Evolutionary conservation across 1,284 basidiomycete species (phyloP).

Genomic region (Rhodotorula mucilaginosa): DNA sequence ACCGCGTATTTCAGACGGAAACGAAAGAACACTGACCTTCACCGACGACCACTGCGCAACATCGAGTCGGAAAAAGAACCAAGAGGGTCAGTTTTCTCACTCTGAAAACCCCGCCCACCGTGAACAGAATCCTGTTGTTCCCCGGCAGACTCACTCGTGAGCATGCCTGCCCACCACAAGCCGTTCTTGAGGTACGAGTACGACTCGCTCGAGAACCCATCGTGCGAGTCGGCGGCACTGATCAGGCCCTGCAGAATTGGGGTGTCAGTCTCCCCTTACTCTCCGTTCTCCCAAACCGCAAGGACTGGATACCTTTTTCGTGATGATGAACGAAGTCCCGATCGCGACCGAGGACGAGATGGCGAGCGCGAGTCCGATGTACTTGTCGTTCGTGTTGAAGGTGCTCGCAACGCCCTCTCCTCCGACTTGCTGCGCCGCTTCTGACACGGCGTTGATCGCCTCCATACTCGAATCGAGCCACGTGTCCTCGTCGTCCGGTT

Average conservation of each 20-base stretch:
- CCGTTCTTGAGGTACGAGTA: slow-evolving; percentile 81
- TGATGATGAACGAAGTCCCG: slow-evolving; percentile 91
- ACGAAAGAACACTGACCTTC: slow-evolving; percentile 61
- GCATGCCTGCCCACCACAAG: slow-evolving; percentile 98
- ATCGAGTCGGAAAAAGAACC: neutral
- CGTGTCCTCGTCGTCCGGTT: neutral
- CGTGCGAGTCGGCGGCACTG: slow-evolving; percentile 41
- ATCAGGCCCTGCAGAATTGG: slow-evolving; percentile 32
- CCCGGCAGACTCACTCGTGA: slow-evolving; percentile 66
- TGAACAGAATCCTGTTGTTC: no score
- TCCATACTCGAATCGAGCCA: neutral
- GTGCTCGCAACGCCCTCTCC: neutral
- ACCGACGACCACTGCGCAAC: slow-evolving; percentile 72
- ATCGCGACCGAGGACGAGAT: slow-evolving; percentile 79
- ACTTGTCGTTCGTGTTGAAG: slow-evolving; percentile 30
- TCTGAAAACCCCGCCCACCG: no score
- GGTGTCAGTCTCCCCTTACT: neutral
- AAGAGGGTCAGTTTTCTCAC: neutral
- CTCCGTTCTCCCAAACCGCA: neutral
- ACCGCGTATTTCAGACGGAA: no score
- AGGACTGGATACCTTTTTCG: slow-evolving; percentile 71
- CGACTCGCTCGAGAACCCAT: slow-evolving; percentile 68
- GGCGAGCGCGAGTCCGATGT: slow-evolving; percentile 79
- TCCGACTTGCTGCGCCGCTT: neutral
- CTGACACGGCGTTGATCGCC: neutral